A percentile compares a stretch with the other conserved stretches of the same genome.
Evolutionary conservation across 805 yeast species (phyloP).

Genomic region (Gaillardinia entomophila): DNA sequence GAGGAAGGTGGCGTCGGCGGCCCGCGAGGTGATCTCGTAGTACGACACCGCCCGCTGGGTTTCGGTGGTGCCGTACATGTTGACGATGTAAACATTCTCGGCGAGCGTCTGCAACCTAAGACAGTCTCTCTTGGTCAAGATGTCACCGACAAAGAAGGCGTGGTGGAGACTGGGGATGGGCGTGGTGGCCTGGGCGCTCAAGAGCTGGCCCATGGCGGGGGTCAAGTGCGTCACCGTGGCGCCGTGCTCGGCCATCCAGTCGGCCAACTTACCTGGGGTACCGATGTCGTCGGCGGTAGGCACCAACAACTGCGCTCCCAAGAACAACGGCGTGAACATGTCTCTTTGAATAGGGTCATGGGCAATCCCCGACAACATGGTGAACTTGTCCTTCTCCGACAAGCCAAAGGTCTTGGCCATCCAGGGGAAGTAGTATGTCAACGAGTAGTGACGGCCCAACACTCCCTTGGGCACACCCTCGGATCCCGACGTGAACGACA

Average conservation of each 20-base stretch:
- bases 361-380: slow-evolving; percentile 98
- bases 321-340: slow-evolving; percentile 94
- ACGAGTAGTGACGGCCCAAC: slow-evolving; percentile 92
- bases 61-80: slow-evolving; percentile 99
- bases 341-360: slow-evolving; percentile 99
- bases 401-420: slow-evolving; percentile 84
- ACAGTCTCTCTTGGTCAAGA: slow-evolving; percentile 95
- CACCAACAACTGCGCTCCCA: slow-evolving; percentile 89
- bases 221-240: slow-evolving; percentile 97
- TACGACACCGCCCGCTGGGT: slow-evolving; percentile 97
- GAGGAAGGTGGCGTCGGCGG: slow-evolving; percentile 65
- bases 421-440: slow-evolving; percentile 98
- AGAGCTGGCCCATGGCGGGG: slow-evolving; percentile 98
- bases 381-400: slow-evolving; percentile 76
- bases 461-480: slow-evolving; percentile 99
- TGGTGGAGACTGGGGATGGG: slow-evolving; percentile 83
- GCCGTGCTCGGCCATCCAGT: slow-evolving; percentile 89
- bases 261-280: slow-evolving; percentile 95
- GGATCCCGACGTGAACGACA: slow-evolving; percentile 94
- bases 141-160: slow-evolving; percentile 98
- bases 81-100: slow-evolving; percentile 81
- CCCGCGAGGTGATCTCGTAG: slow-evolving; percentile 77
- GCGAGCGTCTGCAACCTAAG: slow-evolving; percentile 88
- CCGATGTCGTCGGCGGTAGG: slow-evolving; percentile 98
- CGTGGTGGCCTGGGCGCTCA: slow-evolving; percentile 91